These are phyloP conservation scores for Carex myosuroides DNA, from an alignment of 176 grass and related monocot species.

Conservation along the genomic window DNA sequence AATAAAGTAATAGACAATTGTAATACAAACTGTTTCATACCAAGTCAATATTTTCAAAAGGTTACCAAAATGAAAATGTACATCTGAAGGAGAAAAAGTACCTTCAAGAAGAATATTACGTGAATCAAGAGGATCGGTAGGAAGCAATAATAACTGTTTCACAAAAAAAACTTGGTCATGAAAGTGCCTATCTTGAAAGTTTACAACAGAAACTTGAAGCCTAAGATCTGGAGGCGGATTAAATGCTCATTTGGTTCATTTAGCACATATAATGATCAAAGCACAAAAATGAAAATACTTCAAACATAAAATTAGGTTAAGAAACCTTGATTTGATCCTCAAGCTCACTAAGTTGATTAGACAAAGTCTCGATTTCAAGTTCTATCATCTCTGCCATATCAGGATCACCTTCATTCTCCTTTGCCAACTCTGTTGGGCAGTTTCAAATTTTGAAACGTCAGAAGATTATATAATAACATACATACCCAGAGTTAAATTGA, in stretches of 20 bases:
- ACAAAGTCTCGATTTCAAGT: conserved; percentile 66
- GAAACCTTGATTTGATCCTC: conserved; percentile 75
- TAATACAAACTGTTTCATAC: neutral
- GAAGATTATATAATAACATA: neutral
- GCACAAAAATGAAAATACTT: neutral
- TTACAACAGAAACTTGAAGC: neutral
- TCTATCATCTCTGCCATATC: conserved; percentile 92
- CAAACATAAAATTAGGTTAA: neutral
- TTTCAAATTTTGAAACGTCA: neutral
- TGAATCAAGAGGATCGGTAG: conserved; percentile 75
- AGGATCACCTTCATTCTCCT: conserved; percentile 52
- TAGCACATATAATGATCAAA: neutral
- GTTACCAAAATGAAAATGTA: too few relatives aligned
- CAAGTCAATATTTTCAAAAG: neutral
- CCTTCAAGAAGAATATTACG: conserved; percentile 99
- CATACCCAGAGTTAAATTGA: neutral
- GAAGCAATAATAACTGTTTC: conserved; percentile 68
- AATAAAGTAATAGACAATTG: neutral
- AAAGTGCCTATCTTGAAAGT: neutral
- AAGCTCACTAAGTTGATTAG: conserved; percentile 63
- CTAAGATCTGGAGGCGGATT: neutral
- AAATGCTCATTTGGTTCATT: neutral
- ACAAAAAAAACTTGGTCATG: conserved; percentile 4
- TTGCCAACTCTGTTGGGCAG: conserved; percentile 44
- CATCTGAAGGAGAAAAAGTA: conserved; percentile 22